phyloP scores from a whole-genome alignment of 2,329 filamentous ascomycete genomes.

The Fusarium pseudonygamai region DNA sequence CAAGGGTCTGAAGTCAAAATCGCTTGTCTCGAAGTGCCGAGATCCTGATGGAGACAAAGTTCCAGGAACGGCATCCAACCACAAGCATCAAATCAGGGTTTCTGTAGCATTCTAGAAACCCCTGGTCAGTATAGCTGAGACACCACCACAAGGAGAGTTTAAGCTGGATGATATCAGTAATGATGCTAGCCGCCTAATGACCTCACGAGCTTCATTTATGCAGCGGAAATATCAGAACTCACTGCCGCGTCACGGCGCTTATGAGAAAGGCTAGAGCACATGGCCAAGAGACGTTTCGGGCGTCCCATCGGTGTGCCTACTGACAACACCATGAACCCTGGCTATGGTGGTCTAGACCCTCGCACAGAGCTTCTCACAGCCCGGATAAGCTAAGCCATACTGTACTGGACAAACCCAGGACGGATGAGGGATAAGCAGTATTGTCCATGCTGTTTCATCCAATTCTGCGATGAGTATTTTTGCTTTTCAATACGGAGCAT shows the following conservation, averaged over 20 bases:
- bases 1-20: neutral
- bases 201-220: neutral
- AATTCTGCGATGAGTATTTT: neutral
- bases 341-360: constrained; percentile 25
- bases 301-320: constrained; percentile 2
- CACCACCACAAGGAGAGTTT: neutral
- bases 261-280: neutral
- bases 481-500: constrained; percentile 16
- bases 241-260: constrained; percentile 16
- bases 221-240: neutral
- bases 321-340: constrained; percentile 7
- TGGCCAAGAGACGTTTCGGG: neutral
- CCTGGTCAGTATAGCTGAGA: constrained; percentile 13
- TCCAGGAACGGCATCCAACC: constrained; percentile 10
- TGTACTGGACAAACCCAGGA: constrained; percentile 4
- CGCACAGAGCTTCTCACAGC: constrained; percentile 3
- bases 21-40: constrained; percentile 16
- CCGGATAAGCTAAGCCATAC: constrained; percentile 7
- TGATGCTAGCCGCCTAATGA: constrained; percentile 22
- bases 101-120: neutral
- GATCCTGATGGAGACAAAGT: constrained; percentile 16
- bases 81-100: constrained; percentile 13
- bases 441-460: constrained; percentile 4
- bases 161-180: constrained; percentile 9
- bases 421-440: neutral